phyloP scores from a whole-genome alignment of 2,329 filamentous ascomycete species.

The Aspergillus unguis region DNA sequence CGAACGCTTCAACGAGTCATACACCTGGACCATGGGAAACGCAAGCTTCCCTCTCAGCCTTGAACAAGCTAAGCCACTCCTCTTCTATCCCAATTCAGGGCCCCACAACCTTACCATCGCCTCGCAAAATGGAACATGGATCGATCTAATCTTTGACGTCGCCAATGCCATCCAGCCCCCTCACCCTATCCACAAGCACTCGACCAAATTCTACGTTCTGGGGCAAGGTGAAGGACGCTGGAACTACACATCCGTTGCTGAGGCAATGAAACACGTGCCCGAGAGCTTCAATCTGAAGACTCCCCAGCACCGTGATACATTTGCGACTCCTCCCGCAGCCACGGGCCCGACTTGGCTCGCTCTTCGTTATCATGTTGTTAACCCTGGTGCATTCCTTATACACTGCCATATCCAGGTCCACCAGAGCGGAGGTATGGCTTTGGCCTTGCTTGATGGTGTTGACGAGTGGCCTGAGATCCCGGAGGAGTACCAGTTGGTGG shows the following conservation, averaged over 20 bases:
- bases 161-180: conserved; percentile 48
- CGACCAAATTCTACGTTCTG: conserved; percentile 58
- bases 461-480: conserved; percentile 34
- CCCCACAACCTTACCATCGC: conserved; percentile 47
- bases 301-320: conserved; percentile 54
- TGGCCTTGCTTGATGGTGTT: conserved; percentile 48
- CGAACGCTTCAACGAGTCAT: conserved; percentile 38
- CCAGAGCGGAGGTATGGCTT: conserved; percentile 53
- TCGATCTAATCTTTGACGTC: conserved; percentile 55
- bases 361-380: conserved; percentile 52
- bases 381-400: conserved; percentile 54
- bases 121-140: conserved; percentile 50
- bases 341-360: conserved; percentile 46
- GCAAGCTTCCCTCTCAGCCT: conserved; percentile 36
- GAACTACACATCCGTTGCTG: conserved; percentile 52
- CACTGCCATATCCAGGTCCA: conserved; percentile 58
- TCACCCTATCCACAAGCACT: conserved; percentile 64
- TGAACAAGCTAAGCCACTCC: conserved; percentile 44
- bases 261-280: conserved; percentile 49
- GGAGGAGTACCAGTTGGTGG: conserved; percentile 20
- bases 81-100: conserved; percentile 46
- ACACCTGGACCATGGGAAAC: conserved; percentile 52
- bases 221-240: conserved; percentile 53
- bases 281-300: conserved; percentile 56
- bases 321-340: conserved; percentile 37